These are phyloP conservation scores for Litsea cubeba DNA, from an alignment of 164 flowering plant genomes.

Conservation along the genomic window DNA sequence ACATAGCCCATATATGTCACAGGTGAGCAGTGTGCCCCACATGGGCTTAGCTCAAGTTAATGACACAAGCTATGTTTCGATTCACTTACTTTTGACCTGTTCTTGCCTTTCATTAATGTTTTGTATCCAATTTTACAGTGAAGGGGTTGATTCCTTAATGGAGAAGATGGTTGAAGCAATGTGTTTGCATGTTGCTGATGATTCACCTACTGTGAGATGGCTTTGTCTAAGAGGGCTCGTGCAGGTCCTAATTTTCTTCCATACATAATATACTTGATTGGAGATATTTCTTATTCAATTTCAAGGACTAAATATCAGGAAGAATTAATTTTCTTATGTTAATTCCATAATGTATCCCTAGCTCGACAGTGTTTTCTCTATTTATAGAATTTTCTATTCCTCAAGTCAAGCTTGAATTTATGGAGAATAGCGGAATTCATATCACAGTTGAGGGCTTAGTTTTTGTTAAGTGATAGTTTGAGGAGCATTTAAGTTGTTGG, in stretches of 20 bases:
- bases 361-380: not conserved
- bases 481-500: not conserved
- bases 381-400: not conserved
- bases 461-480: not conserved
- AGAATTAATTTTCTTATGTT: not conserved
- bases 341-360: not conserved
- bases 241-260: slow-evolving; percentile 50
- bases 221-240: slow-evolving; percentile 90
- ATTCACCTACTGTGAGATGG: slow-evolving; percentile 85
- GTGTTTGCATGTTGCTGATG: slow-evolving; percentile 86
- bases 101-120: not conserved
- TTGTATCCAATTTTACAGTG: slow-evolving; percentile 45
- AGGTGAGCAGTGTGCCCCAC: no score
- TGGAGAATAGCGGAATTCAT: not conserved
- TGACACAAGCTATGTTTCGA: no score
- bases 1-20: no score
- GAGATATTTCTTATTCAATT: not conserved
- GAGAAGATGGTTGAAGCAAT: slow-evolving; percentile 84
- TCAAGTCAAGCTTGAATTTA: not conserved
- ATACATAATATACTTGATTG: not conserved
- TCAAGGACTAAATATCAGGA: not conserved
- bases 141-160: slow-evolving; percentile 57
- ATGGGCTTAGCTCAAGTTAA: no score
- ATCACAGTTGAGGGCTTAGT: not conserved
- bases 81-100: not conserved